A percentile compares a stretch with the other conserved stretches of the same genome.
phyloP scores from a whole-genome alignment of 2,329 filamentous ascomycete species.

The Phaeosphaeria sp. region DNA sequence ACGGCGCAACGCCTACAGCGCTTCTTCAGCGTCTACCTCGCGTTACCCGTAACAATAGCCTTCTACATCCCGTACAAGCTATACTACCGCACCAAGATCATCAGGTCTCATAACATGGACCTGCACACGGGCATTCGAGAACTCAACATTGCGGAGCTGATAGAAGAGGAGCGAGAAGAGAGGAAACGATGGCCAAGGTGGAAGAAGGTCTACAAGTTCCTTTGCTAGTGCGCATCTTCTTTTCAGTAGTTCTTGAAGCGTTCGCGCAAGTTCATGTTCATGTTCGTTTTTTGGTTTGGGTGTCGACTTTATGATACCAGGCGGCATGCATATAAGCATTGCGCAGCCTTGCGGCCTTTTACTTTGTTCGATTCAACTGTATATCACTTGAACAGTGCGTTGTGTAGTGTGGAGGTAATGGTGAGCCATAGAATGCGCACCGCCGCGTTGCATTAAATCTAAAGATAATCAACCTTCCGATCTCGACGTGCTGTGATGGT shows the following conservation, averaged over 20 bases:
- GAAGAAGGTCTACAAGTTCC: slow-evolving; percentile 58
- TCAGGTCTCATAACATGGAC: slow-evolving; percentile 79
- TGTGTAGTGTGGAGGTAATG: background rate
- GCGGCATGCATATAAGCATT: slow-evolving; percentile 33
- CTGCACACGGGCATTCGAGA: slow-evolving; percentile 84
- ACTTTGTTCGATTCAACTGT: slow-evolving; percentile 7
- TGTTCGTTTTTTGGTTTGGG: slow-evolving; percentile 10
- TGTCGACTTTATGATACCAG: slow-evolving; percentile 40
- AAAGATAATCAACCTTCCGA: background rate
- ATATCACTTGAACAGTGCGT: background rate
- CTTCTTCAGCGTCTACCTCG: slow-evolving; percentile 78
- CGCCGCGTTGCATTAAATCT: background rate
- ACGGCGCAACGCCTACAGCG: slow-evolving; percentile 60
- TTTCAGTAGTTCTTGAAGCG: slow-evolving; percentile 18
- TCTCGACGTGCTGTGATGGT: background rate
- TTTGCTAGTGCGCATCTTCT: slow-evolving; percentile 46
- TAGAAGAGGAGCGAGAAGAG: slow-evolving; percentile 82
- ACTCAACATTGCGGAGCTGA: slow-evolving; percentile 78
- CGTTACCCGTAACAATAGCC: slow-evolving; percentile 69
- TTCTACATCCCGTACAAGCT: slow-evolving; percentile 81
- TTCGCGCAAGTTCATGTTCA: slow-evolving; percentile 16
- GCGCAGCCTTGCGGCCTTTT: slow-evolving; percentile 32
- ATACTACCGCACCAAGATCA: slow-evolving; percentile 71
- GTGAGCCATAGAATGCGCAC: background rate
- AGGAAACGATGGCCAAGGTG: slow-evolving; percentile 59